phyloP scores from a whole-genome alignment of 371 early-diverging fungal species.

The Syncephalastrum sp. region DNA sequence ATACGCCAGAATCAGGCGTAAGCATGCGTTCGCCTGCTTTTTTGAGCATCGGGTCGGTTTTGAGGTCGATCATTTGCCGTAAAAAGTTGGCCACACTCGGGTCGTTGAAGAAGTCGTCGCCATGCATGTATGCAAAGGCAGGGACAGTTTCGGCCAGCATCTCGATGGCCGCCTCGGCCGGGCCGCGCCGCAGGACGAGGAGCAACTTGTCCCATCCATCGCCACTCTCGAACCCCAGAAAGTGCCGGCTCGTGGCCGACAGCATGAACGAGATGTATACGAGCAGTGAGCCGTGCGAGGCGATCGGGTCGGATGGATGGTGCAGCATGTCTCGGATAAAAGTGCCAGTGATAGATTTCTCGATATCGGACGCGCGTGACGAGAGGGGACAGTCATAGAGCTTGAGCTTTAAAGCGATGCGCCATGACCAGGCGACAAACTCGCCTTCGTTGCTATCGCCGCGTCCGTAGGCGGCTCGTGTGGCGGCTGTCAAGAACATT shows the following conservation, averaged over 20 bases:
- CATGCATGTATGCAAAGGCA: conserved; percentile 49
- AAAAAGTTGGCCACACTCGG: conserved; percentile 31
- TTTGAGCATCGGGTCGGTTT: conserved; percentile 44
- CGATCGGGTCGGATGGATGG: conserved; percentile 18
- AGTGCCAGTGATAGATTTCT: conserved; percentile 29
- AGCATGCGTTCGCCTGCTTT: conserved; percentile 16
- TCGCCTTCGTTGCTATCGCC: conserved; percentile 13
- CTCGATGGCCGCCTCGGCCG: conserved; percentile 30
- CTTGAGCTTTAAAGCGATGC: conserved; percentile 34
- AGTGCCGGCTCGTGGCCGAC: conserved; percentile 50
- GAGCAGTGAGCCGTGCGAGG: conserved; percentile 42
- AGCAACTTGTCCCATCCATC: conserved; percentile 54
- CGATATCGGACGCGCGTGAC: conserved; percentile 28
- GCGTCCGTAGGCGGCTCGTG: conserved; percentile 10
- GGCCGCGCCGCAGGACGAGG: conserved; percentile 39
- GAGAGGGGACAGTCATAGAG: conserved; percentile 47
- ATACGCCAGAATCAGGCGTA: background rate
- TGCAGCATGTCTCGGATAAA: conserved; percentile 35
- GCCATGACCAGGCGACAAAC: conserved; percentile 56
- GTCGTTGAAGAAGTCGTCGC: conserved; percentile 52
- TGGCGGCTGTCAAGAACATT: conserved; percentile 21
- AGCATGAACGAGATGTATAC: conserved; percentile 47
- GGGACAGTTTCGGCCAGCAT: conserved; percentile 41
- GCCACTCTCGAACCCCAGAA: conserved; percentile 45
- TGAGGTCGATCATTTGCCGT: conserved; percentile 38